These are phyloP conservation scores for Pseudocercospora pini-densiflorae DNA, from an alignment of 2,329 filamentous ascomycete genomes.

Conservation along the genomic window DNA sequence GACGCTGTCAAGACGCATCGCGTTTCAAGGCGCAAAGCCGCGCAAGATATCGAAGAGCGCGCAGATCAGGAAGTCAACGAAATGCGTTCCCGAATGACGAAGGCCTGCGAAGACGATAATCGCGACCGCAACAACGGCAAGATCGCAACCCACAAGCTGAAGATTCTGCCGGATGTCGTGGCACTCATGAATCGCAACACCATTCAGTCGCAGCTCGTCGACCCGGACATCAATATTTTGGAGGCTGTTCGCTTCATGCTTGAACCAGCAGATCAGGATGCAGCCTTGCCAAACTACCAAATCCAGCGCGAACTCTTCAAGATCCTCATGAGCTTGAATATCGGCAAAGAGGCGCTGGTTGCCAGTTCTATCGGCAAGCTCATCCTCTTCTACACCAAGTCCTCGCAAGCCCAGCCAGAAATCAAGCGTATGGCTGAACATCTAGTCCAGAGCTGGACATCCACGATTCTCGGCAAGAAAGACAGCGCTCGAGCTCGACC, in stretches of 20 bases:
- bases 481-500: constrained; percentile 93
- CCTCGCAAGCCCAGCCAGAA: constrained; percentile 80
- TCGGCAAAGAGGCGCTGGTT: constrained; percentile 87
- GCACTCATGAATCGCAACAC: constrained; percentile 88
- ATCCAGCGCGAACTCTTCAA: constrained; percentile 95
- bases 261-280: constrained; percentile 84
- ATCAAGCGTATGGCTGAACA: constrained; percentile 96
- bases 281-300: constrained; percentile 91
- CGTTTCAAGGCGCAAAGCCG: constrained; percentile 77
- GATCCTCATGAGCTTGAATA: constrained; percentile 77
- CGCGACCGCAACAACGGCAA: constrained; percentile 76
- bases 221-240: constrained; percentile 93
- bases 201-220: constrained; percentile 80
- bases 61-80: constrained; percentile 88
- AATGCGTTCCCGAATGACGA: constrained; percentile 88
- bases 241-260: constrained; percentile 97
- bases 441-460: constrained; percentile 92
- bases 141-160: constrained; percentile 89
- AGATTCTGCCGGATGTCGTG: constrained; percentile 89
- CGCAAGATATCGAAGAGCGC: constrained; percentile 88
- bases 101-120: constrained; percentile 85
- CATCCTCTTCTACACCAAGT: constrained; percentile 95
- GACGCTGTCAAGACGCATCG: constrained; percentile 85
- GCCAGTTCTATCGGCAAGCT: constrained; percentile 96
- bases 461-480: constrained; percentile 82